A percentile compares a stretch with the other conserved stretches of the same genome.
Evolutionary conservation across 1,284 basidiomycete genomes (phyloP).

Genomic region (Coniferiporia weirii): DNA sequence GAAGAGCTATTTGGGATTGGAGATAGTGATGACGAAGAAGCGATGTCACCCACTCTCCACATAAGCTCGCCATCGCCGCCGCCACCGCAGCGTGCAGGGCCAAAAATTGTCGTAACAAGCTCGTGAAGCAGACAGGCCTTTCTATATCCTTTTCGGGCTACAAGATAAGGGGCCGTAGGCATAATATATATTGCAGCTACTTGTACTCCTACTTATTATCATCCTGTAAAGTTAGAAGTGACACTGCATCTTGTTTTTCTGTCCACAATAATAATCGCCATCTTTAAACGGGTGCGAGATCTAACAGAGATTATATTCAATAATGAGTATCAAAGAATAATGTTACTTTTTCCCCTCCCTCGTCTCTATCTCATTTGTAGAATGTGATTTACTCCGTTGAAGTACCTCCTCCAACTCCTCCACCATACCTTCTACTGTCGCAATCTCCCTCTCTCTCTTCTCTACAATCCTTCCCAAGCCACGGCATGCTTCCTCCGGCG

Average conservation of each 20-base stretch:
- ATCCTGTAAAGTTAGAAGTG: neutral
- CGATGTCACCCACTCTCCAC: neutral
- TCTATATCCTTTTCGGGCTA: neutral
- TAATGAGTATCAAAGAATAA: neutral
- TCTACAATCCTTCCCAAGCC: conserved; percentile 39
- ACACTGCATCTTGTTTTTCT: no score
- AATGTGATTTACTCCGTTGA: neutral
- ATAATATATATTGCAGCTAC: neutral
- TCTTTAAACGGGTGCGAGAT: no score
- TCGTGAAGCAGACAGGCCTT: conserved; percentile 26
- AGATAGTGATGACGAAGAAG: conserved; percentile 40
- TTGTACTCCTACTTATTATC: neutral
- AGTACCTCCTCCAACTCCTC: conserved; percentile 9
- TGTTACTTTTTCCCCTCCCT: neutral
- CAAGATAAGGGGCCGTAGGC: neutral
- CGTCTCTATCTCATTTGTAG: neutral
- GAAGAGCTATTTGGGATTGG: conserved; percentile 74
- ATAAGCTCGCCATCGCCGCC: conserved; percentile 16
- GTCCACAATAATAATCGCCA: no score
- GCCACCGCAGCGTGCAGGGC: conserved; percentile 16
- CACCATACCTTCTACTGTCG: conserved; percentile 39
- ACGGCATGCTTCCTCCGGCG: conserved; percentile 29
- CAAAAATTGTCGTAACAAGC: conserved; percentile 21
- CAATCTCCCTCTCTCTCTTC: conserved; percentile 39
- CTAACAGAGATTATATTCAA: no score